phyloP scores from a whole-genome alignment of 768 basidiomycete genomes.

The Rhizopogon vulgaris region DNA sequence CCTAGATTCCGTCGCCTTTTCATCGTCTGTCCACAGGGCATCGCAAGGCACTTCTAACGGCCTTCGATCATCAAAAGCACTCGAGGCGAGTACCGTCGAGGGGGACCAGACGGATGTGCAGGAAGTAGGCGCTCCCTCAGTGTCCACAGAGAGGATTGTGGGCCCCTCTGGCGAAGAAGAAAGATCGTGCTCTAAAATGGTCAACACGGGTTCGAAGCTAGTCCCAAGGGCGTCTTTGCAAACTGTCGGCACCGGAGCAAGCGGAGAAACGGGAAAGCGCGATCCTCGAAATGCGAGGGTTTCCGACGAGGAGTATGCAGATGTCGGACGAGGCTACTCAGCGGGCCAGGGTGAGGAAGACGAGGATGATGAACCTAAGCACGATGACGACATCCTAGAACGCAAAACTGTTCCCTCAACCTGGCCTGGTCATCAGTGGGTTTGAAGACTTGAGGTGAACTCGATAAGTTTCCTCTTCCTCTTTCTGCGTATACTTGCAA shows the following conservation, averaged over 20 bases:
- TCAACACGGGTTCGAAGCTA: conserved; percentile 16
- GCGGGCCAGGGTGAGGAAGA: conserved; percentile 1
- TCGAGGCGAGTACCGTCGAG: not conserved
- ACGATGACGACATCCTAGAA: not conserved
- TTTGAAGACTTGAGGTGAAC: conserved; percentile 20
- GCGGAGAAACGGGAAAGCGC: conserved; percentile 17
- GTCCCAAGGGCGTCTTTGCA: conserved; percentile 19
- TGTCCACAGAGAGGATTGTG: conserved; percentile 14
- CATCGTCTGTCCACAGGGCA: not conserved
- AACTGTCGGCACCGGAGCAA: conserved; percentile 3
- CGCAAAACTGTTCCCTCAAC: not conserved
- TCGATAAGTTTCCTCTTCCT: conserved; percentile 43
- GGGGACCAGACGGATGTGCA: conserved; percentile 10
- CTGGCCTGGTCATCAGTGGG: too few relatives aligned
- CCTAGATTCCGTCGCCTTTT: conserved; percentile 6
- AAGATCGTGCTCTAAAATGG: conserved; percentile 1
- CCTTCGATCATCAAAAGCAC: not conserved
- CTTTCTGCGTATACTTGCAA: conserved; percentile 26
- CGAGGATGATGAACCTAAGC: conserved; percentile 9
- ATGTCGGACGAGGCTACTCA: conserved; percentile 38
- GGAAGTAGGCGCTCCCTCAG: not conserved
- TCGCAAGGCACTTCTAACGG: not conserved
- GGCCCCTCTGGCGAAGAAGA: not conserved
- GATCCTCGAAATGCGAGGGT: conserved; percentile 40
- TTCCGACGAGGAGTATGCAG: conserved; percentile 44